A percentile compares a stretch with the other conserved stretches of the same genome.
Conservation (phyloP, 148 eudicot genomes). For the Suaeda aralocaspica region DNA sequence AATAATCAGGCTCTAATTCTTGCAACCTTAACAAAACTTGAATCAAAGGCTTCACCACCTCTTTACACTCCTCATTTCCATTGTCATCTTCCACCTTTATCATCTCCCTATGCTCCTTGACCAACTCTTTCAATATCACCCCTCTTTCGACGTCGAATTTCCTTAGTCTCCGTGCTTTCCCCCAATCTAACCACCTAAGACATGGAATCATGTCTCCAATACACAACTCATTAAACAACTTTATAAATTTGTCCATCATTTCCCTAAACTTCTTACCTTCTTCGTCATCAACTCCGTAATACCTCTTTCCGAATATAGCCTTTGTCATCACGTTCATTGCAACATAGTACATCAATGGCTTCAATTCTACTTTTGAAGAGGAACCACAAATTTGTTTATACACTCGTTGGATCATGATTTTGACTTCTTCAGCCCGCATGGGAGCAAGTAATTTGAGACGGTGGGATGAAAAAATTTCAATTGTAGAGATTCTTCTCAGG, state of each 20-base stretch:
- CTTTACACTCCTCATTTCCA: neutral
- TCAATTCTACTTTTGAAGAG: neutral
- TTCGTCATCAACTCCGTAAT: neutral
- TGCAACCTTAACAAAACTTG: neutral
- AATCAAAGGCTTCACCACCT: neutral
- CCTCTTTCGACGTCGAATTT: neutral
- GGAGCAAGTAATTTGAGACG: constrained; percentile 17
- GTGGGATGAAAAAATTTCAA: constrained; percentile 24
- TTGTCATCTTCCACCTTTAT: neutral
- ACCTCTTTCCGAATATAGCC: constrained; percentile 29
- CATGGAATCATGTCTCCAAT: constrained; percentile 2
- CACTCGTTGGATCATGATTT: constrained; percentile 12
- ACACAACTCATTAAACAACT: neutral
- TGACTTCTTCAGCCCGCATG: constrained; percentile 23
- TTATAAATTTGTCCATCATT: neutral
- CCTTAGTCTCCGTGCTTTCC: neutral
- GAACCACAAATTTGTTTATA: neutral
- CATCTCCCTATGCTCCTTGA: constrained; percentile 1
- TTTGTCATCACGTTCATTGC: constrained; percentile 24
- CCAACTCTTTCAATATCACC: neutral
- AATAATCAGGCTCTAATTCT: neutral
- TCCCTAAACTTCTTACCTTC: neutral
- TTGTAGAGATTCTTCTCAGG: constrained; percentile 21
- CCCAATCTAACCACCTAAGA: constrained; percentile 10
- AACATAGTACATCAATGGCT: constrained; percentile 11